Percentiles rank a stretch among this genome's conserved stretches.
These are phyloP conservation scores for Metschnikowia santaceciliae DNA, from an alignment of 805 yeast species.

Conservation along the genomic window DNA sequence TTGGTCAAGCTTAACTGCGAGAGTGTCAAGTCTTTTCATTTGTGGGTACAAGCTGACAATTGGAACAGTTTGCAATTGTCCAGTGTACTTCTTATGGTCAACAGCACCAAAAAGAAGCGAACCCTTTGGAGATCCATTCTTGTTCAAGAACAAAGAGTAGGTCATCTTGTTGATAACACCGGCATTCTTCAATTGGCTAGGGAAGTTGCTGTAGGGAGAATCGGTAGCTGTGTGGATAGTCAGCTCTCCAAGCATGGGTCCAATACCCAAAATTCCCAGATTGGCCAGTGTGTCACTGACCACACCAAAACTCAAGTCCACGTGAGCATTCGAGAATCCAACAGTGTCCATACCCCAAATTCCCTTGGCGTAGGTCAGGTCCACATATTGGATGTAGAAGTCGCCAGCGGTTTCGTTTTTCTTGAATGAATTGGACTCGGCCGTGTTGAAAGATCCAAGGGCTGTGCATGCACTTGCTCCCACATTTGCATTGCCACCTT, in stretches of 20 bases:
- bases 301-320: constrained; percentile 68
- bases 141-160: constrained; percentile 61
- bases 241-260: constrained; percentile 59
- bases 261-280: constrained; percentile 72
- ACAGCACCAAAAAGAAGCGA: constrained; percentile 16
- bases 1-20: constrained; percentile 47
- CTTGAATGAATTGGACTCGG: constrained; percentile 34
- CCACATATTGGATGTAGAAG: constrained; percentile 47
- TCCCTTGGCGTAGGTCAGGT: constrained; percentile 45
- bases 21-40: constrained; percentile 34
- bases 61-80: constrained; percentile 33
- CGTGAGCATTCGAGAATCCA: constrained; percentile 13
- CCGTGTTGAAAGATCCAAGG: constrained; percentile 47
- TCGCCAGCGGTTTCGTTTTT: constrained; percentile 36
- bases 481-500: not conserved
- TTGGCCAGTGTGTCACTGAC: constrained; percentile 61
- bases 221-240: constrained; percentile 37
- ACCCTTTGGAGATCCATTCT: constrained; percentile 27
- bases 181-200: constrained; percentile 51
- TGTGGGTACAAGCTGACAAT: constrained; percentile 32
- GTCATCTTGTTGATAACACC: constrained; percentile 54
- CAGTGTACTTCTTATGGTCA: constrained; percentile 37
- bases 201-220: constrained; percentile 59
- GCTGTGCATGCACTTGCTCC: constrained; percentile 36
- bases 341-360: constrained; percentile 55